Evolutionary conservation across 805 yeast genomes (phyloP).

Genomic region (Starmerella potacharoeniae): DNA sequence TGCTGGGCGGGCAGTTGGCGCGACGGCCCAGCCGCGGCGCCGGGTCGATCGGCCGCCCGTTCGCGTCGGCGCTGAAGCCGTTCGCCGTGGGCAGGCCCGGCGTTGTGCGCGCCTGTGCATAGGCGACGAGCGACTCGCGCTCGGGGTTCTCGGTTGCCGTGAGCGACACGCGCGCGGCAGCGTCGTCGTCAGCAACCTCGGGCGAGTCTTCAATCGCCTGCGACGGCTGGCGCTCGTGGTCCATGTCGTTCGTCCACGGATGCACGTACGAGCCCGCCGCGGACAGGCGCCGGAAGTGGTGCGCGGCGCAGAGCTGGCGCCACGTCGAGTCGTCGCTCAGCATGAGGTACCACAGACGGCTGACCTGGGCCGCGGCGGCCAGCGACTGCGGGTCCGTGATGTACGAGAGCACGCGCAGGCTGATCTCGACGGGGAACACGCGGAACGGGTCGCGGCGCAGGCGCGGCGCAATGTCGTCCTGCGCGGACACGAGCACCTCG

Average conservation of each 20-base stretch:
- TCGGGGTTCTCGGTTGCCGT: neutral
- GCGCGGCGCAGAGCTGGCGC: constrained; percentile 32
- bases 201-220: constrained; percentile 10
- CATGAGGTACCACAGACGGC: constrained; percentile 56
- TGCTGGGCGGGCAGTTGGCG: no score
- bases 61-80: no score
- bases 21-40: no score
- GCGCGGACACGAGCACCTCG: constrained; percentile 24
- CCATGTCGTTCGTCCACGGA: constrained; percentile 11
- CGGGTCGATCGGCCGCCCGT: neutral
- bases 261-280: constrained; percentile 28
- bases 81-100: neutral
- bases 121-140: neutral
- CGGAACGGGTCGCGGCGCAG: constrained; percentile 35
- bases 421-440: constrained; percentile 64
- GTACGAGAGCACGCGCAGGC: constrained; percentile 71
- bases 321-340: constrained; percentile 35
- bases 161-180: neutral
- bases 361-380: constrained; percentile 88
- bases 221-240: constrained; percentile 9
- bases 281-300: constrained; percentile 29
- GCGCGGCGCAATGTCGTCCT: constrained; percentile 29
- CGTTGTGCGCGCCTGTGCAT: neutral
- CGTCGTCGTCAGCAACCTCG: neutral
- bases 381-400: constrained; percentile 72